Base-by-base conservation (phyloP, 1,284 basidiomycete species). In the Cryptococcus sp. region DNA sequence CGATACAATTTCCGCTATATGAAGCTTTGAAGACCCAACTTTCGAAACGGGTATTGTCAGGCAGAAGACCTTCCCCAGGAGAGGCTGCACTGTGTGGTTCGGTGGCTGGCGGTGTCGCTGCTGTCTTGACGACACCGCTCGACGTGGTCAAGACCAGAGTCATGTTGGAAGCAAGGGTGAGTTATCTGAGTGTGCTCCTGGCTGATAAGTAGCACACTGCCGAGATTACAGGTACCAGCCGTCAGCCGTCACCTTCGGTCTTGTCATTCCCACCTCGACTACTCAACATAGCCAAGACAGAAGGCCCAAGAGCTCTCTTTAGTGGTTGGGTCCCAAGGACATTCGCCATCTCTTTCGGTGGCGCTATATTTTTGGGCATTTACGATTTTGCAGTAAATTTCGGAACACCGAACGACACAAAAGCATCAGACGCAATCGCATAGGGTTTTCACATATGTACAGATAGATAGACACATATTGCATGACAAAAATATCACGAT, bases 121-220 rank as follows among this genome's bases (percentile, higher is more conserved):
- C 94, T 0, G 89, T 88, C 0, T 66, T 88, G 42, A 98, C 96
- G 0, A 98, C 96, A 0, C 96, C 96, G 0, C 79, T 98, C 15
- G 96, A 99, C 68, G 96, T 98, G 3, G 83, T 97, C 56, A 98
- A 98, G 76, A 99, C 95, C 2, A 83, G 96, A 13, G 89, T 98
- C 51, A 99, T 99, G 96, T 82, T 98, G 10, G 90, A 96, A 68
- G 80, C 87, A 53, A 81, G 85, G 63, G 90, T 90, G 66, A 53
- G 84, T 68, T 4, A 13, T 14, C 11, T 36, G 23, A 23, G 11
- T 38, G 14, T 4, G 5, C 33, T 30, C 37, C 36, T 41, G 14
- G 5, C 32, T 31, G 51, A 42, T 38, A 5, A 37, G 23, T 46
- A 11, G 30, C 0, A 31, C 8, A 33, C 33, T 45, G 31, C 5